Conservation (phyloP, 495 filamentous ascomycete species). For the Xylaria sp. region DNA sequence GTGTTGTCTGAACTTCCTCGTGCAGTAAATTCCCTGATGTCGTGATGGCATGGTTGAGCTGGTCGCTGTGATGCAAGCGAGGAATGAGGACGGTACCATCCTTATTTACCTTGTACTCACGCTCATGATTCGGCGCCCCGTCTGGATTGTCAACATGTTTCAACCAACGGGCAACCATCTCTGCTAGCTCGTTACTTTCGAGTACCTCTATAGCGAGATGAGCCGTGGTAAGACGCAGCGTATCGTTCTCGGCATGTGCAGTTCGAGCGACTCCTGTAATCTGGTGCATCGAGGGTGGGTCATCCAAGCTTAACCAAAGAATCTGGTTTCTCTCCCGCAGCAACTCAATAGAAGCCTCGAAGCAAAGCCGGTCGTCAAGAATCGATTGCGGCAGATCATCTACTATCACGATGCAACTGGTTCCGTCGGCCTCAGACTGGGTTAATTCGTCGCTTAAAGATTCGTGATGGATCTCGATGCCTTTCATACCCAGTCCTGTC, state of each 20-base stretch:
- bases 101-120: conserved; percentile 1
- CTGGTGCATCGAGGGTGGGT: conserved; percentile 2
- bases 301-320: conserved; percentile 8
- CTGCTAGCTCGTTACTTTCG: neutral
- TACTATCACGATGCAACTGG: too few relatives aligned
- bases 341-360: neutral
- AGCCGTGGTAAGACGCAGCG: neutral
- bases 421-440: too few relatives aligned
- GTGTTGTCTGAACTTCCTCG: neutral
- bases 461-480: too few relatives aligned
- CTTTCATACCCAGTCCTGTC: too few relatives aligned
- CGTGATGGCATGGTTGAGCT: neutral
- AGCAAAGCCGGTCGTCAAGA: neutral
- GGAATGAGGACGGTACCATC: conserved; percentile 1
- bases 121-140: neutral
- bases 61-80: neutral
- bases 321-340: neutral
- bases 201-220: neutral
- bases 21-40: too few relatives aligned
- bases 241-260: conserved; percentile 12
- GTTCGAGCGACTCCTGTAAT: neutral
- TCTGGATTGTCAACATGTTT: neutral
- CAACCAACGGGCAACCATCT: too few relatives aligned
- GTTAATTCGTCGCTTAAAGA: too few relatives aligned
- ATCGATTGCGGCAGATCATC: conserved; percentile 2